A percentile compares a stretch with the other conserved stretches of the same genome.
Evolutionary conservation across 176 grass and related monocot genomes (phyloP).

Genomic region (Pontederia crassipes): DNA sequence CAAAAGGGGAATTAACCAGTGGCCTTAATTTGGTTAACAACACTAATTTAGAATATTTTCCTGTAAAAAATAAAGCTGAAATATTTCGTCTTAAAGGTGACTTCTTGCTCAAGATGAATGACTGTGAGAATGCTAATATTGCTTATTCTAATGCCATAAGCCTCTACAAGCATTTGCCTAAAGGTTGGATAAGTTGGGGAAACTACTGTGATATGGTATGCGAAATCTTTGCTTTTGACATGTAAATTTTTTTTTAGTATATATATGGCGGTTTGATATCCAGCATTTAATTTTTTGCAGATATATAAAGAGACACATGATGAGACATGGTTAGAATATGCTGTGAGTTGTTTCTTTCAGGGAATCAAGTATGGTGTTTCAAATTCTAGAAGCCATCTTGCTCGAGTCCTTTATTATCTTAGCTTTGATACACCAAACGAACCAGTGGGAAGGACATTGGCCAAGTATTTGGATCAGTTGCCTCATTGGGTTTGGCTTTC

Average conservation of each 20-base stretch:
- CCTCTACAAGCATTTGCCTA: constrained; percentile 90
- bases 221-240: background rate
- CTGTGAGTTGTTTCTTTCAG: constrained; percentile 93
- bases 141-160: constrained; percentile 83
- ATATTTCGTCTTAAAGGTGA: constrained; percentile 94
- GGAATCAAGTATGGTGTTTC: constrained; percentile 91
- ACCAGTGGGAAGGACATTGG: constrained; percentile 77
- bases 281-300: constrained; percentile 24
- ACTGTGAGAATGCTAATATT: constrained; percentile 60
- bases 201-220: constrained; percentile 99
- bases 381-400: constrained; percentile 89
- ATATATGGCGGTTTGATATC: background rate
- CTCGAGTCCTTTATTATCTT: constrained; percentile 88
- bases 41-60: constrained; percentile 95
- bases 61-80: constrained; percentile 93
- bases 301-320: constrained; percentile 89
- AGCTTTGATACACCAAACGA: constrained; percentile 95
- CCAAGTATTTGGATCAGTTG: constrained; percentile 95
- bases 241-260: background rate
- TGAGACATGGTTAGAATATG: constrained; percentile 88
- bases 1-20: constrained; percentile 87
- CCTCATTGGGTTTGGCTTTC: constrained; percentile 99
- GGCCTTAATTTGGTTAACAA: constrained; percentile 91
- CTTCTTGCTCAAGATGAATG: constrained; percentile 82
- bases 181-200: constrained; percentile 99